Percentiles rank a stretch among this genome's conserved stretches.
Evolutionary conservation across 768 basidiomycete genomes (phyloP).

Genomic region (Cyathus striatus): DNA sequence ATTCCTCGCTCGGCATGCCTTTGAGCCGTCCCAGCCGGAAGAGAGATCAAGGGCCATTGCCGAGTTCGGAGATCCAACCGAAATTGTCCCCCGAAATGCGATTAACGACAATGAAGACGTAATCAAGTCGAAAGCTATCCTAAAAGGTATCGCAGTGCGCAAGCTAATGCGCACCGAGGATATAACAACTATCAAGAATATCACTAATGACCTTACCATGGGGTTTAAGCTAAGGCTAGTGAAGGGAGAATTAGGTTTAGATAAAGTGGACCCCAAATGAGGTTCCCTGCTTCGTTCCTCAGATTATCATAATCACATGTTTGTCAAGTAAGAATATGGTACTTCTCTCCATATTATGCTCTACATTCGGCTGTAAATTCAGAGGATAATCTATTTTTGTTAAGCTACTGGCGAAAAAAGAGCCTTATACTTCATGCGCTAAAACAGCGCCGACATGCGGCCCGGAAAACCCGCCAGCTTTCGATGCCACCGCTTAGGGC

Average conservation of each 20-base stretch:
- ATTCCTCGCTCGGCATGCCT: constrained; percentile 15
- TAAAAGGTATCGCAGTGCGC: constrained; percentile 13
- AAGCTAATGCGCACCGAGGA: constrained; percentile 16
- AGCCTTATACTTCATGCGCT: too few species aligned
- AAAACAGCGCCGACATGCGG: too few species aligned
- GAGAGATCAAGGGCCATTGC: constrained; percentile 8
- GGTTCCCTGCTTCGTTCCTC: too few species aligned
- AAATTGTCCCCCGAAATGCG: not conserved
- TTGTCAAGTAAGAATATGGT: too few species aligned
- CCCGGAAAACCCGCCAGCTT: too few species aligned
- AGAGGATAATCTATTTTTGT: too few species aligned
- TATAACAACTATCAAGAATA: constrained; percentile 15
- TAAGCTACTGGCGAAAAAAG: too few species aligned
- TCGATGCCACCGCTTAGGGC: too few species aligned
- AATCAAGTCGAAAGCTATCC: constrained; percentile 8
- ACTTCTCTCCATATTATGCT: too few species aligned
- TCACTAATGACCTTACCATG: constrained; percentile 11
- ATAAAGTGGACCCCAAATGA: too few species aligned
- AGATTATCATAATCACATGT: too few species aligned
- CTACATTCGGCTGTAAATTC: too few species aligned
- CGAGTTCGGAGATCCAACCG: constrained; percentile 7
- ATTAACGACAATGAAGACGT: constrained; percentile 6
- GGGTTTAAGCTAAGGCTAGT: constrained; percentile 12
- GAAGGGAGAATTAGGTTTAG: constrained; percentile 13
- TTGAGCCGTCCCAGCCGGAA: constrained; percentile 16